phyloP scores from a whole-genome alignment of 2,329 filamentous ascomycete species.

The Triangularia verruculosa region DNA sequence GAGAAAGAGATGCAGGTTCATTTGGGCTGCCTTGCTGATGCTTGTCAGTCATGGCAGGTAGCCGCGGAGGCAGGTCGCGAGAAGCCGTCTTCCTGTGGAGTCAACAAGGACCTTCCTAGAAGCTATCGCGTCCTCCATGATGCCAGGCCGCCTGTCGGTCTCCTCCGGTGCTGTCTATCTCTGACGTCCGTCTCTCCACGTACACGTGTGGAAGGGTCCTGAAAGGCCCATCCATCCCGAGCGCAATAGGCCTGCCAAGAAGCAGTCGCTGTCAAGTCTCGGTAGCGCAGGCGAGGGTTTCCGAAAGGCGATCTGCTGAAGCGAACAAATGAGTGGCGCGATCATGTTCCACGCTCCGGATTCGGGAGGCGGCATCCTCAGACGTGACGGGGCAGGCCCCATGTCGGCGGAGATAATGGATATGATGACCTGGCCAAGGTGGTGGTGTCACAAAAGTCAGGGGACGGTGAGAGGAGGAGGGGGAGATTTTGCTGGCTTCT shows the following conservation, averaged over 20 bases:
- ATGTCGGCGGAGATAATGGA: constrained; percentile 23
- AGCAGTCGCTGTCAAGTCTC: constrained; percentile 3
- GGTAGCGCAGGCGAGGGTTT: constrained; percentile 9
- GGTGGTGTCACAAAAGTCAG: constrained; percentile 16
- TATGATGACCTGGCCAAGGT: constrained; percentile 18
- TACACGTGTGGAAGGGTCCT: constrained; percentile 7
- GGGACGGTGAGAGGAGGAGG: neutral
- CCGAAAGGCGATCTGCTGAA: constrained; percentile 14
- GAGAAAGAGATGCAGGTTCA: constrained; percentile 24
- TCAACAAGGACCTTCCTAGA: neutral
- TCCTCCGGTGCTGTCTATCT: constrained; percentile 9
- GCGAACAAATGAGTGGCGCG: constrained; percentile 18
- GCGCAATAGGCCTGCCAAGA: neutral
- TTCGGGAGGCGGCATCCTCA: constrained; percentile 18
- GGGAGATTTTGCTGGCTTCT: constrained; percentile 9
- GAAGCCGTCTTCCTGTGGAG: constrained; percentile 8
- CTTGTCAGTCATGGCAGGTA: constrained; percentile 18
- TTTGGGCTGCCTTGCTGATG: constrained; percentile 13
- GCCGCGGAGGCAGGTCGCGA: neutral
- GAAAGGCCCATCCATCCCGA: neutral
- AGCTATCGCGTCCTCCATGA: neutral
- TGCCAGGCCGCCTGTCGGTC: constrained; percentile 9
- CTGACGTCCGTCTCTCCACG: constrained; percentile 6
- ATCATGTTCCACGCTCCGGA: constrained; percentile 21
- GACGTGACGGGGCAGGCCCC: constrained; percentile 14